Evolutionary conservation across 1,139 yeast species (phyloP).

Genomic region (Lodderomyces beijingensis): DNA sequence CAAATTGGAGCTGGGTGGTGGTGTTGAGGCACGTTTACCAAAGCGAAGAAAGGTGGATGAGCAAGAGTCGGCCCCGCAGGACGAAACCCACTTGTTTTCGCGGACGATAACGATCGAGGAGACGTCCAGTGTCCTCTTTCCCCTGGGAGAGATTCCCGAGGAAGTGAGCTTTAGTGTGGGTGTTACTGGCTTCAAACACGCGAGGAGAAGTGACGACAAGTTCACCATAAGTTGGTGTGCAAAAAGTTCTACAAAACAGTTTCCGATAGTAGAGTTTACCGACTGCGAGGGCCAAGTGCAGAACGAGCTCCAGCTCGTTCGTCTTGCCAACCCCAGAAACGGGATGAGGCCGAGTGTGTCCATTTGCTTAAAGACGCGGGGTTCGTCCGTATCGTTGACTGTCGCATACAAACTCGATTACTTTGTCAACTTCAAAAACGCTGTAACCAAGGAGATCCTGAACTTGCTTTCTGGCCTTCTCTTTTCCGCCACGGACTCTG

Average conservation of each 20-base stretch:
- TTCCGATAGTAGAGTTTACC: conserved; percentile 1
- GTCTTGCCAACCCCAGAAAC: neutral
- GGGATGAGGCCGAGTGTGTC: neutral
- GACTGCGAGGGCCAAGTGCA: conserved; percentile 1
- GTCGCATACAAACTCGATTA: conserved; percentile 1
- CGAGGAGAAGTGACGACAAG: too few relatives aligned
- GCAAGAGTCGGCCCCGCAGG: neutral
- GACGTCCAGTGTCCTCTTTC: too few relatives aligned
- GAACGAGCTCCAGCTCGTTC: conserved; percentile 1
- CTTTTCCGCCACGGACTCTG: neutral
- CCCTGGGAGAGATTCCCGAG: too few relatives aligned
- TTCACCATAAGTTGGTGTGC: neutral
- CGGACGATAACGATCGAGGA: too few relatives aligned
- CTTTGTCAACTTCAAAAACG: conserved; percentile 1
- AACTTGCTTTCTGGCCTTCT: neutral
- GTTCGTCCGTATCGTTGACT: neutral
- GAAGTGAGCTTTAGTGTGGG: neutral
- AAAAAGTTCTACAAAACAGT: neutral
- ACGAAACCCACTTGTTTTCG: neutral
- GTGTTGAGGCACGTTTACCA: too few relatives aligned
- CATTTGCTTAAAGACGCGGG: conserved; percentile 1
- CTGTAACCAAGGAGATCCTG: conserved; percentile 1
- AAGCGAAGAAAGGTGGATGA: neutral
- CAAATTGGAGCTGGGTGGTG: neutral
- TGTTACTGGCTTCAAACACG: too few relatives aligned